Base-by-base conservation (phyloP, 257 asterid species). In the Prunella vulgaris region DNA sequence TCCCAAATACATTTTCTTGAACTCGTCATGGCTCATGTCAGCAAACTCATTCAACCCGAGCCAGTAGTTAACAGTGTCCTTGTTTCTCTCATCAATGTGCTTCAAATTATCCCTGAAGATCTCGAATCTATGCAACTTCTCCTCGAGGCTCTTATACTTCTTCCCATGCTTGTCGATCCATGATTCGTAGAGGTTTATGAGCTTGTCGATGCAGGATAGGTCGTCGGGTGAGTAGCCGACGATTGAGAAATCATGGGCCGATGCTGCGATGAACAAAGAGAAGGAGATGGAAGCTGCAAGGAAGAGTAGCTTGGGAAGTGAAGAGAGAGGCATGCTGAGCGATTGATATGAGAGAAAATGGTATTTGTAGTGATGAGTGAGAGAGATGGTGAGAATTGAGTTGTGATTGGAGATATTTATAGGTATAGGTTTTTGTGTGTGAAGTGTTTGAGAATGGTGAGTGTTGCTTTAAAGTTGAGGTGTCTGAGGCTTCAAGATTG, bases 11-110 rank as follows among this genome's bases (percentile, higher is more conserved):
- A 25, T 76, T 5, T 63, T 69, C 85, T 77, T 80, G 88, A 86
- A 89, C 77, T 89, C 96, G n/a, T 82, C 84, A 24, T 87, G 87
- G 77, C 81, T 86, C 80, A 89, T 66, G 70, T 89, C 94, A 0
- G 90, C 84, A 12, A 86, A 89, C 52, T 80, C 85, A 49, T 85
- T 89, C 74, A 89, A 51, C 8, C 92, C 90, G 3, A 89, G 87
- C 92, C 88, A 78, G 42, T 89, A 89, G 60, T 75, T 82, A 3
- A 53, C 51, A 13, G 48, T 53, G 15, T 18, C 79, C 76, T 85
- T 86, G 60, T 89, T 89, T 71, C 76, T 77, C 73, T 83, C 94
- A 33, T 85, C 87, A 10, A 89, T 85, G 70, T 81, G 88, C 70
- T 81, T 85, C 69, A 89, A 49, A 65, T 89, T 89, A 25, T 83